phyloP scores from a whole-genome alignment of 306 rosid species.

The Neltuma alba region DNA sequence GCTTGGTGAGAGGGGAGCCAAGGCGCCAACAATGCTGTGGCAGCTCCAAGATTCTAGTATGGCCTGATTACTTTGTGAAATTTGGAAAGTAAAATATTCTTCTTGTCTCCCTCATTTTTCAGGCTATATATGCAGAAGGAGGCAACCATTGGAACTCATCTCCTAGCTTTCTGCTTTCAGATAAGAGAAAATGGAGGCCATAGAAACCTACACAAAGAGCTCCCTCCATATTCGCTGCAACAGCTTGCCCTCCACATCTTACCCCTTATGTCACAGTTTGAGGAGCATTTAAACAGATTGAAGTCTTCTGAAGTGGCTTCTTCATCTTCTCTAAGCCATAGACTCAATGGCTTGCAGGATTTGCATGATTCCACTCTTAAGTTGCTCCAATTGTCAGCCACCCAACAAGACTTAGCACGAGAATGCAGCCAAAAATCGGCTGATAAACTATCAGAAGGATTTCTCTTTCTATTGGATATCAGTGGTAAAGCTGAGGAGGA shows the following conservation, averaged over 20 bases:
- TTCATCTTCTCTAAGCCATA: conserved; percentile 32
- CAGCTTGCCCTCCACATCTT: conserved; percentile 41
- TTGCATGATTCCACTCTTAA: conserved; percentile 36
- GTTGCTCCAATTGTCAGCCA: conserved; percentile 40
- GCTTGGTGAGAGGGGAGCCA: conserved; percentile 39
- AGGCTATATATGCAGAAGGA: conserved; percentile 35
- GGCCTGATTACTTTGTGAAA: conserved; percentile 34
- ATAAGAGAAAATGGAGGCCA: conserved; percentile 40
- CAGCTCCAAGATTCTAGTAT: conserved; percentile 17
- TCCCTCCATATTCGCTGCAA: conserved; percentile 37
- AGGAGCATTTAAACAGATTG: conserved; percentile 37
- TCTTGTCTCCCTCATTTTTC: conserved; percentile 27
- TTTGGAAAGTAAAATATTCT: conserved; percentile 14
- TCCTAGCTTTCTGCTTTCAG: not conserved
- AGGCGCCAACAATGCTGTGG: conserved; percentile 14
- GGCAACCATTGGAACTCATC: conserved; percentile 18
- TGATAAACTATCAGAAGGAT: conserved; percentile 36
- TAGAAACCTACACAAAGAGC: conserved; percentile 23
- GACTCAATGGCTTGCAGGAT: conserved; percentile 36
- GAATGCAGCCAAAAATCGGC: conserved; percentile 27
- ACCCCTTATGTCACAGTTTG: conserved; percentile 37
- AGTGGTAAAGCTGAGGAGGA: conserved; percentile 34
- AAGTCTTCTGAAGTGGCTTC: conserved; percentile 37
- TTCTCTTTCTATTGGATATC: conserved; percentile 39
- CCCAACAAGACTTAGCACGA: conserved; percentile 30